Evolutionary conservation across 2,329 filamentous ascomycete genomes (phyloP).

Genomic region (Diaporthe citriasiana): DNA sequence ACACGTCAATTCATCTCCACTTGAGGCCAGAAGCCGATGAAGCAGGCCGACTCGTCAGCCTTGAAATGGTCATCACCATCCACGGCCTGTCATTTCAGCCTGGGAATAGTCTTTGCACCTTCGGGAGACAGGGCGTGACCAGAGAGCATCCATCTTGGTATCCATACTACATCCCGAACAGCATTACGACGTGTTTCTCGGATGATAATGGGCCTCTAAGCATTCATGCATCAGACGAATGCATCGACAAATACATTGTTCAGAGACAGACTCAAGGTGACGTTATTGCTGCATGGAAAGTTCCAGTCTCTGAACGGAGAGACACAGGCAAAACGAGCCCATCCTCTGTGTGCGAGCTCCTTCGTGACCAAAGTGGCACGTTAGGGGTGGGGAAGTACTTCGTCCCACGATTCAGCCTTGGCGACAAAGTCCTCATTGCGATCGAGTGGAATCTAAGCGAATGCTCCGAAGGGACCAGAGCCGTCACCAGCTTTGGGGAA

Average conservation of each 20-base stretch:
- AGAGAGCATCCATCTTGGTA: not conserved
- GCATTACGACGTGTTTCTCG: not conserved
- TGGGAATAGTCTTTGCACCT: constrained; percentile 8
- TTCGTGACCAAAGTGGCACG: constrained; percentile 19
- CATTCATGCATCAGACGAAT: not conserved
- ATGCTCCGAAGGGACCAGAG: constrained; percentile 44
- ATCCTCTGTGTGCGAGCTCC: not conserved
- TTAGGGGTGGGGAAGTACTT: constrained; percentile 23
- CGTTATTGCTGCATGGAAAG: not conserved
- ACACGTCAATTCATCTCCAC: not conserved
- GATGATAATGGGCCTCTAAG: not conserved
- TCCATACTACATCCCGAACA: not conserved
- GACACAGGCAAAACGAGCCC: not conserved
- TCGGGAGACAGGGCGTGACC: not conserved
- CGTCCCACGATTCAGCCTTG: constrained; percentile 24
- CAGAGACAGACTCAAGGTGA: not conserved
- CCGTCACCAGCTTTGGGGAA: constrained; percentile 48
- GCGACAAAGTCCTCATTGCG: not conserved
- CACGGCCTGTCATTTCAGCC: not conserved
- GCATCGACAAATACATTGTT: not conserved
- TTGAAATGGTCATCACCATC: not conserved
- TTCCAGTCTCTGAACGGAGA: not conserved
- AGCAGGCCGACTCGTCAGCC: not conserved
- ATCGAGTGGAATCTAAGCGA: constrained; percentile 45
- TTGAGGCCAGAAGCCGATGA: constrained; percentile 7